Conservation (phyloP, 352 stramenopile species). For the Phytophthora pinifolia region DNA sequence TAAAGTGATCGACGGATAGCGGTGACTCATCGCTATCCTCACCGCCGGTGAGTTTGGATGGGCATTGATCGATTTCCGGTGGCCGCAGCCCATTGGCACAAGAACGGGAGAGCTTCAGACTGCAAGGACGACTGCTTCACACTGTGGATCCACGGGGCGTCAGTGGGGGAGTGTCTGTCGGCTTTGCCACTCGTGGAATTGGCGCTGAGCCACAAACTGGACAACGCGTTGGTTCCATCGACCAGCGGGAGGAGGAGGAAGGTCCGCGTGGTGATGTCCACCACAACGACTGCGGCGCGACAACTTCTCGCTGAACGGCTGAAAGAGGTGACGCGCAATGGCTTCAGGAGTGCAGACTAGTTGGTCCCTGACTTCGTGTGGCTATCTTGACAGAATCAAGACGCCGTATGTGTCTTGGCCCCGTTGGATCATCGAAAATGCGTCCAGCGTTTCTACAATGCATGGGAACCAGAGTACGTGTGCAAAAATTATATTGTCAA, state of each 20-base stretch:
- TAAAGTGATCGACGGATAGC: slow-evolving; percentile 11
- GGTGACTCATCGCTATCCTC: no score
- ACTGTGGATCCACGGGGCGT: slow-evolving; percentile 77
- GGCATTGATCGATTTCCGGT: not conserved
- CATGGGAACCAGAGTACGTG: slow-evolving; percentile 58
- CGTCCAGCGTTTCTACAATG: slow-evolving; percentile 62
- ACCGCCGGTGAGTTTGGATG: not conserved
- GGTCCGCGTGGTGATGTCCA: slow-evolving; percentile 61
- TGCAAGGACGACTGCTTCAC: slow-evolving; percentile 23
- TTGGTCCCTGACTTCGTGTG: no score
- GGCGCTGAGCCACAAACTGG: slow-evolving; percentile 27
- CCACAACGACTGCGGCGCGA: slow-evolving; percentile 64
- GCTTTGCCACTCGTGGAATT: slow-evolving; percentile 64
- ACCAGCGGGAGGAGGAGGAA: slow-evolving; percentile 12
- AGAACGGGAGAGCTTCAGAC: not conserved
- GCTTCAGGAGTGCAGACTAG: no score
- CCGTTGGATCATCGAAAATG: slow-evolving; percentile 55
- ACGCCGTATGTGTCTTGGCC: slow-evolving; percentile 58
- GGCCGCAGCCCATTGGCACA: slow-evolving; percentile 22
- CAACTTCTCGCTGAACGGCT: slow-evolving; percentile 34
- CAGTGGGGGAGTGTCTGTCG: slow-evolving; percentile 72
- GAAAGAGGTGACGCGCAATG: slow-evolving; percentile 13
- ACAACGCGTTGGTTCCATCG: slow-evolving; percentile 3
- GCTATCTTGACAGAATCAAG: slow-evolving; percentile 13
- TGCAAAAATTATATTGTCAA: not conserved